These are phyloP conservation scores for Xylariaceae sp. DNA, from an alignment of 2,329 filamentous ascomycete species.

Conservation along the genomic window DNA sequence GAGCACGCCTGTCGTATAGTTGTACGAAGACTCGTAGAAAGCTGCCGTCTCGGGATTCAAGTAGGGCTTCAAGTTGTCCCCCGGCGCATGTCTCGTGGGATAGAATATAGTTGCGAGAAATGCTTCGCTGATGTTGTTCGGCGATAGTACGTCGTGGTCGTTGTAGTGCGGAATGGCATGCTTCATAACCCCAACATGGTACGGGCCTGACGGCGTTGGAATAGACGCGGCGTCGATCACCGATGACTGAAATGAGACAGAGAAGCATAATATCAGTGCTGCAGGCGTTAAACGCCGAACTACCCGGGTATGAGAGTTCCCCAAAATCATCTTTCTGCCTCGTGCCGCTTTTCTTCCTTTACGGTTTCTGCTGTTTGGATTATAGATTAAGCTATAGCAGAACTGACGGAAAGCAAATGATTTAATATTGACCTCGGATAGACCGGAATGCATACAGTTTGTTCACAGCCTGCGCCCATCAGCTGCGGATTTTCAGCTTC, in stretches of 20 bases:
- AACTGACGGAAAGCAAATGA: not conserved
- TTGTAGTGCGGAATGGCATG: conserved; percentile 22
- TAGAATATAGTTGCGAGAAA: conserved; percentile 28
- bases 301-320: not conserved
- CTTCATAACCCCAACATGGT: conserved; percentile 24
- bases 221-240: conserved; percentile 3
- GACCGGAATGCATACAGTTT: too few species aligned
- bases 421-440: not conserved
- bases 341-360: not conserved
- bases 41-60: conserved; percentile 23
- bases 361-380: not conserved
- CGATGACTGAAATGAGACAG: not conserved
- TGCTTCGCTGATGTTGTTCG: conserved; percentile 26
- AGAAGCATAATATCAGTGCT: not conserved
- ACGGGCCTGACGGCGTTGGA: conserved; percentile 16
- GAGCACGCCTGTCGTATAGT: conserved; percentile 20
- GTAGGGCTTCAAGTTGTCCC: conserved; percentile 18
- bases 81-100: conserved; percentile 22
- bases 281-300: not conserved
- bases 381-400: too few species aligned
- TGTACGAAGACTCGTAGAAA: conserved; percentile 14
- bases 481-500: too few species aligned
- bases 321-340: not conserved
- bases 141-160: conserved; percentile 22
- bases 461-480: too few species aligned